phyloP scores from a whole-genome alignment of 805 yeast genomes.

The Saturnispora dispora region DNA sequence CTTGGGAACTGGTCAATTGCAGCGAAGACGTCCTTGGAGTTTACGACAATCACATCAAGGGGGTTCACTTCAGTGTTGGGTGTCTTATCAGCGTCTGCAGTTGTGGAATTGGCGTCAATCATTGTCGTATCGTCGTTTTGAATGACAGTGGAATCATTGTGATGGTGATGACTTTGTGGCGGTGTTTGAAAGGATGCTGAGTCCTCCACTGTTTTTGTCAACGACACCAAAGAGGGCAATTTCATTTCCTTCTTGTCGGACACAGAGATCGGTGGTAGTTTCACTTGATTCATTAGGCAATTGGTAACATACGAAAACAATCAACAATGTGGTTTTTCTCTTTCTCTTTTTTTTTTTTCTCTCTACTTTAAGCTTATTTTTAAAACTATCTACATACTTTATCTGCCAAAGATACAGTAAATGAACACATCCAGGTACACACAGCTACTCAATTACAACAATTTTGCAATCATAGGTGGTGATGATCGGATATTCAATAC shows the following conservation, averaged over 20 bases:
- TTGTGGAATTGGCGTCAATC: slow-evolving; percentile 1
- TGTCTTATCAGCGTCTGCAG: neutral
- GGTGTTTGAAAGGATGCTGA: neutral
- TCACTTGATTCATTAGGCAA: neutral
- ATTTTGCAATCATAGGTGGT: slow-evolving; percentile 6
- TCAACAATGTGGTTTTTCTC: neutral
- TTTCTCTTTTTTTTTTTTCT: neutral
- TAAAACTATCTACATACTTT: neutral
- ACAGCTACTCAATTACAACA: slow-evolving; percentile 5
- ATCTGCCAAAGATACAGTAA: neutral
- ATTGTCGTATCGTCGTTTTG: slow-evolving; percentile 4
- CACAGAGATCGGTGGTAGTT: slow-evolving; percentile 5
- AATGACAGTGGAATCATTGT: slow-evolving; percentile 1
- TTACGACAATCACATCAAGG: neutral
- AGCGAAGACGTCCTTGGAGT: neutral
- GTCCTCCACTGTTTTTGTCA: slow-evolving; percentile 7
- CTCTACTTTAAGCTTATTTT: neutral
- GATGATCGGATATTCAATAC: slow-evolving; percentile 5
- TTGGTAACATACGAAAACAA: neutral
- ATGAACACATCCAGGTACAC: slow-evolving; percentile 6
- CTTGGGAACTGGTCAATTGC: neutral
- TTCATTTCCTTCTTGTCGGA: slow-evolving; percentile 18
- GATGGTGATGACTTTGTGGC: neutral
- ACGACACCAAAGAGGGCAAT: slow-evolving; percentile 34
- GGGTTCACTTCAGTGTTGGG: neutral